A percentile compares a stretch with the other conserved stretches of the same genome.
phyloP scores from a whole-genome alignment of 2,329 filamentous ascomycete genomes.

The Colletotrichum costaricense region DNA sequence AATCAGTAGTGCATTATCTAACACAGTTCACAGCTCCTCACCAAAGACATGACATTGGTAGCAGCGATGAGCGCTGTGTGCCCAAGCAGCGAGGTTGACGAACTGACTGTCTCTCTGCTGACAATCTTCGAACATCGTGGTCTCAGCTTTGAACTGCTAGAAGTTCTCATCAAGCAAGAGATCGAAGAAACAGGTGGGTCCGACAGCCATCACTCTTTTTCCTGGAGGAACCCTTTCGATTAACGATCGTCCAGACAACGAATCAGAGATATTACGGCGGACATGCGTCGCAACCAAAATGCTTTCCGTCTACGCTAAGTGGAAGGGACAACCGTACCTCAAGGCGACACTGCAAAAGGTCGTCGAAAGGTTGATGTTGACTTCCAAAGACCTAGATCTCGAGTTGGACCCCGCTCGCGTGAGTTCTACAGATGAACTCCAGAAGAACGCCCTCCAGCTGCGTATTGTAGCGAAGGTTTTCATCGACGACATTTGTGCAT shows the following conservation, averaged over 20 bases:
- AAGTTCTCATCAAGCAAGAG: conserved; percentile 76
- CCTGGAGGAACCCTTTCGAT: not conserved
- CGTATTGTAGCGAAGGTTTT: conserved; percentile 77
- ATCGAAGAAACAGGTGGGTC: conserved; percentile 71
- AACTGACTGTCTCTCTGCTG: conserved; percentile 74
- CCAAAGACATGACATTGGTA: conserved; percentile 71
- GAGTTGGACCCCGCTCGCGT: conserved; percentile 75
- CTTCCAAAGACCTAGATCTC: conserved; percentile 74
- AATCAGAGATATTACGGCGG: conserved; percentile 74
- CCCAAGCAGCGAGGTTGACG: conserved; percentile 75
- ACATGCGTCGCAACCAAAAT: conserved; percentile 80
- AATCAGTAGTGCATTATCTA: conserved; percentile 19
- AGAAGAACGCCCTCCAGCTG: conserved; percentile 74
- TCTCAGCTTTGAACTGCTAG: conserved; percentile 70
- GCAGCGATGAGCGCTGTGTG: conserved; percentile 74
- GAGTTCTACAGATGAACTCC: conserved; percentile 68
- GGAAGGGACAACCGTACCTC: conserved; percentile 75
- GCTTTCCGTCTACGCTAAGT: conserved; percentile 77
- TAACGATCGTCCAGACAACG: conserved; percentile 62
- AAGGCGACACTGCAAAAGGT: conserved; percentile 74
- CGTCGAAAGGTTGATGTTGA: conserved; percentile 73
- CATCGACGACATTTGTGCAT: conserved; percentile 76
- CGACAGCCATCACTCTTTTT: not conserved
- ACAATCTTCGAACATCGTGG: conserved; percentile 78
- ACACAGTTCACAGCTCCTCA: conserved; percentile 60